These are phyloP conservation scores for Periconia sp. DNA, from an alignment of 2,329 filamentous ascomycete species.

Conservation along the genomic window DNA sequence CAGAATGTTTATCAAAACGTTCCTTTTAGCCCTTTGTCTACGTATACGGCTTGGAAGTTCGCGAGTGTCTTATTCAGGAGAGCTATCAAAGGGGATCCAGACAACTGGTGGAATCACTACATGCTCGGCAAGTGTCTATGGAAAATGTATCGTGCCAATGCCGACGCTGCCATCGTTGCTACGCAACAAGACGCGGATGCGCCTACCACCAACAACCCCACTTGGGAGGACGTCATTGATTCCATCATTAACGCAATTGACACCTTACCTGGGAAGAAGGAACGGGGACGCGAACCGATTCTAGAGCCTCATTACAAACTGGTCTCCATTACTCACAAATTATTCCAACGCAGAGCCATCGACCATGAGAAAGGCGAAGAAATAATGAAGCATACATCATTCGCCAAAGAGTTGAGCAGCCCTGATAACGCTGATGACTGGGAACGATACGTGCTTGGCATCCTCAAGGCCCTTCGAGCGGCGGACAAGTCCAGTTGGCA, in stretches of 20 bases:
- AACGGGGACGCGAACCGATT: conserved; percentile 74
- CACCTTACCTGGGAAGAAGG: conserved; percentile 64
- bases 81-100: conserved; percentile 64
- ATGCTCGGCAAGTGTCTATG: conserved; percentile 75
- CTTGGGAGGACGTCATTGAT: conserved; percentile 58
- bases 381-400: conserved; percentile 60
- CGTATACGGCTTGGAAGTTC: conserved; percentile 69
- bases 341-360: conserved; percentile 64
- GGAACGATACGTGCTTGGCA: conserved; percentile 68
- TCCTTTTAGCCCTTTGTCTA: conserved; percentile 63
- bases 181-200: conserved; percentile 36
- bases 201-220: conserved; percentile 27
- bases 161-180: conserved; percentile 41
- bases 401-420: conserved; percentile 58
- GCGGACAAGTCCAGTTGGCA: conserved; percentile 97
- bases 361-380: conserved; percentile 55
- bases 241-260: conserved; percentile 66
- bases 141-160: conserved; percentile 68
- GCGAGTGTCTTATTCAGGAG: conserved; percentile 66
- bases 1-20: conserved; percentile 61
- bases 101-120: conserved; percentile 71
- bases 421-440: conserved; percentile 60
- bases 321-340: conserved; percentile 79
- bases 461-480: conserved; percentile 63
- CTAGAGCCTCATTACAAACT: conserved; percentile 95